phyloP scores from a whole-genome alignment of 106 monocot species.

The Cymbidium sinense region DNA sequence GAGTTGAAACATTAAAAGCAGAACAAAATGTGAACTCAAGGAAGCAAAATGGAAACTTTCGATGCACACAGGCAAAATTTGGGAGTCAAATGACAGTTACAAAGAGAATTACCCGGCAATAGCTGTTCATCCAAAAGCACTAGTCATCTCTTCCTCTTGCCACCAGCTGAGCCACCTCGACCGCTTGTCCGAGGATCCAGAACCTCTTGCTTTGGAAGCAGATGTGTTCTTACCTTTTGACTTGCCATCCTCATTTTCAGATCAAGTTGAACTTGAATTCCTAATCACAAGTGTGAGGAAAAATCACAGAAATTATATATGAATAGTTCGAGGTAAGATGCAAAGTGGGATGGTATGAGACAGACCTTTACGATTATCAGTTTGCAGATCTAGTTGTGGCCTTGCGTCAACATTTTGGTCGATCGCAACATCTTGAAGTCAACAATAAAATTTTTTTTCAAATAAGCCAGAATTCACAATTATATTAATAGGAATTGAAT shows the following conservation, averaged over 20 bases:
- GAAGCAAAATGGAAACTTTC: too few relatives aligned
- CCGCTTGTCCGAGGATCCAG: slow-evolving; percentile 30
- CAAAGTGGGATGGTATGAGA: background rate
- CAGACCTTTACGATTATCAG: slow-evolving; percentile 59
- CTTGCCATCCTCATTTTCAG: slow-evolving; percentile 44
- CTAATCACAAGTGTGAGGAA: slow-evolving; percentile 16
- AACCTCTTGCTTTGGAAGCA: slow-evolving; percentile 39
- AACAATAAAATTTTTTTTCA: background rate
- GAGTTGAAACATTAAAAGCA: background rate
- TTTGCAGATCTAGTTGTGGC: slow-evolving; percentile 58
- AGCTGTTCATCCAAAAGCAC: too few relatives aligned
- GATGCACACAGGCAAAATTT: too few relatives aligned
- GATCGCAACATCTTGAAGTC: slow-evolving; percentile 21
- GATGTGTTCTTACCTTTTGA: slow-evolving; percentile 41
- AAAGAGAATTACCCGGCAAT: too few relatives aligned
- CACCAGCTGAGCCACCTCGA: slow-evolving; percentile 27
- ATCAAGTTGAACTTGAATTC: slow-evolving; percentile 75
- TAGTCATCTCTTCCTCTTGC: slow-evolving; percentile 62
- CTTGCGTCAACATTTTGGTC: slow-evolving; percentile 28
- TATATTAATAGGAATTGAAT: too few relatives aligned
- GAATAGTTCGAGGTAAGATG: background rate
- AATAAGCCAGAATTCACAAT: too few relatives aligned
- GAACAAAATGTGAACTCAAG: background rate
- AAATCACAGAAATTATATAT: background rate
- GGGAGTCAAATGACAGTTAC: background rate